Conservation (phyloP, 495 filamentous ascomycete species). For the Aspergillus kassunensis region DNA sequence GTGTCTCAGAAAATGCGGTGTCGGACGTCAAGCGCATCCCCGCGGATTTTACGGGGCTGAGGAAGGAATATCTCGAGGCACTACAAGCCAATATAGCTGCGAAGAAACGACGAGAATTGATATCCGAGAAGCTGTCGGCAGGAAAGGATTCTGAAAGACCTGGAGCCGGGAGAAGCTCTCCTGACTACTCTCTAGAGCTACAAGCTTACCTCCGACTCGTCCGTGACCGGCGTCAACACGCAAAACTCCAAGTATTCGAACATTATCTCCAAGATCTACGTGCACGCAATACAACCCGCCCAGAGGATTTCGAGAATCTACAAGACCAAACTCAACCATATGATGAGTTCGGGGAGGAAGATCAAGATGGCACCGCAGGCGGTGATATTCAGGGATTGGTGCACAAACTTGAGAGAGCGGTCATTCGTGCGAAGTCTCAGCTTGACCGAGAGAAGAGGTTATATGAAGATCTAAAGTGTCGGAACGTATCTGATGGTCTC, state of each 20-base stretch:
- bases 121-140: constrained; percentile 26
- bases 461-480: constrained; percentile 52
- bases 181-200: constrained; percentile 33
- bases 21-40: constrained; percentile 37
- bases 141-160: background rate
- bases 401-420: constrained; percentile 60
- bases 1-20: constrained; percentile 33
- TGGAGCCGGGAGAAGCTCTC: background rate
- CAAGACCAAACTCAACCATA: constrained; percentile 44
- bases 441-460: constrained; percentile 59
- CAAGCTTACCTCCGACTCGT: constrained; percentile 52
- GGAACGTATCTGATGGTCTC: constrained; percentile 19
- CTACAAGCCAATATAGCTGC: constrained; percentile 55
- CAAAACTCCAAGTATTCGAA: constrained; percentile 52
- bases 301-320: constrained; percentile 43
- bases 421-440: constrained; percentile 58
- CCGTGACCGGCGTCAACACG: constrained; percentile 51
- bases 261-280: constrained; percentile 39
- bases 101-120: constrained; percentile 40
- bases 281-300: constrained; percentile 38
- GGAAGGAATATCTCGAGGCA: constrained; percentile 54
- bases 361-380: constrained; percentile 18
- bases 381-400: constrained; percentile 47
- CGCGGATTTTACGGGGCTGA: constrained; percentile 33
- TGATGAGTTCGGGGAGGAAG: constrained; percentile 21